These are phyloP conservation scores for Pinguiococcus pyrenoidosus DNA, from an alignment of 108 stramenopile genomes.

Conservation along the genomic window DNA sequence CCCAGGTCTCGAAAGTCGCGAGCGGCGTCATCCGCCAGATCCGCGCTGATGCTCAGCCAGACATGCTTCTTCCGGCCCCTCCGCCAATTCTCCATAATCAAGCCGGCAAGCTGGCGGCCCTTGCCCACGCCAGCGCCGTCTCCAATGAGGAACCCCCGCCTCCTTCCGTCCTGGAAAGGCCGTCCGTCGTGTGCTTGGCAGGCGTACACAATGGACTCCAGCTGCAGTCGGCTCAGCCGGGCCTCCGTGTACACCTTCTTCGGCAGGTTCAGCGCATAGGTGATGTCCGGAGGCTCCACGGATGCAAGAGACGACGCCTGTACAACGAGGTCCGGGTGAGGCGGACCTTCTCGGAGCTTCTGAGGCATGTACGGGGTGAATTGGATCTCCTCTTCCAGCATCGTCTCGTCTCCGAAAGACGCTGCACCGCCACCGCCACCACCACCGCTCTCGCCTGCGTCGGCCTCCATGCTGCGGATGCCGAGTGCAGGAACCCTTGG, in stretches of 20 bases:
- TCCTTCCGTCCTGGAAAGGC: slow-evolving; percentile 6
- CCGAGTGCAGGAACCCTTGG: neutral
- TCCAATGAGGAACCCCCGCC: slow-evolving; percentile 65
- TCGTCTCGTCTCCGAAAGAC: neutral
- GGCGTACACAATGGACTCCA: slow-evolving; percentile 23
- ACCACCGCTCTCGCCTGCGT: neutral
- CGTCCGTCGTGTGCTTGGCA: slow-evolving; percentile 13
- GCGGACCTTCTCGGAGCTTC: slow-evolving; percentile 14
- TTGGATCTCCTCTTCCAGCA: neutral
- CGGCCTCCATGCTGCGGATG: neutral
- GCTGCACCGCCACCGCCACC: neutral
- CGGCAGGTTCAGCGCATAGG: slow-evolving; percentile 15
- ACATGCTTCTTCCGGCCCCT: slow-evolving; percentile 19
- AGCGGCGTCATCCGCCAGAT: slow-evolving; percentile 20
- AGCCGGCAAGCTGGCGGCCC: slow-evolving; percentile 32
- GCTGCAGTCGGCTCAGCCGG: slow-evolving; percentile 20
- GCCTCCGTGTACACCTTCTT: slow-evolving; percentile 4
- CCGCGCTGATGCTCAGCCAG: slow-evolving; percentile 20
- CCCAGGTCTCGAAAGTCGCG: slow-evolving; percentile 23
- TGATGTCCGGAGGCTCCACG: slow-evolving; percentile 22
- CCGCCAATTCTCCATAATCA: slow-evolving; percentile 21
- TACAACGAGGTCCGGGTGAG: slow-evolving; percentile 15
- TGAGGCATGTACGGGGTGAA: slow-evolving; percentile 18
- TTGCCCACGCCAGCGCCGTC: slow-evolving; percentile 76
- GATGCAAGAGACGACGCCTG: slow-evolving; percentile 17